Base-by-base conservation (phyloP, 2,329 filamentous ascomycete species). In the Scytalidium lignicola region DNA sequence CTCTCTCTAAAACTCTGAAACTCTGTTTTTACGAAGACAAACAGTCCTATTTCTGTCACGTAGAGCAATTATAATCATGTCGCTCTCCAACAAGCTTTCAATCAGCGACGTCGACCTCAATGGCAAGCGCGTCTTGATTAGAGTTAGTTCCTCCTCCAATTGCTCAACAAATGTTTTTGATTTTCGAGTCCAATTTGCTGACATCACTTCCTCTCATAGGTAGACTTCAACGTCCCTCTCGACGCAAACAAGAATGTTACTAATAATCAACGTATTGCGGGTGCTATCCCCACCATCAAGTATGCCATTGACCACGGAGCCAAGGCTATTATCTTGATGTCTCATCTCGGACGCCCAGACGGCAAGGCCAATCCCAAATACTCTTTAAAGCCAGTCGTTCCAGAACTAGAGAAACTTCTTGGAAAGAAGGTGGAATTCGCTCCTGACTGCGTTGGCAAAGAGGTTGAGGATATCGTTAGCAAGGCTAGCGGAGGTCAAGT, bases 171-270 rank as follows among this genome's bases (percentile, higher is more conserved):
- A 13, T n/a, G n/a, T n/a, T n/a, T n/a, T n/a, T n/a, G n/a, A n/a
- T 17, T 37, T 8, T 13, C 7, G 15, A 13, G 32, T 37, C 10
- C 15, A 13, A 13, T n/a, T 17, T 13, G 52, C 55, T 64, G 62
- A 58, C 65, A 47, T 20, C 43, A 44, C 17, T 40, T 10, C 28
- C 47, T 9, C 29, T 43, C 40, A 46, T 65, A 96, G 91, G 92
- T 99, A 71, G 93, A 99, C 82, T 99, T 99, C 85, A 99, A 99
- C 74, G 95, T 99, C 50, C 93, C 93, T 57, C 90, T 99, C 66
- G 90, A 99, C 69, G 82, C 78, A 61, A 79, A 93, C 69, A 95
- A 90, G 77, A 91, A 95, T 50, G 83, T 99, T 71, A 97, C 93
- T 71, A 99, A 99, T 83, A 90, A 86, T 74, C 93, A 99, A 78